Percentiles rank a stretch among this genome's conserved stretches.
These are phyloP conservation scores for Cutaneotrichosporon cutaneum DNA, from an alignment of 1,284 basidiomycete genomes.

Conservation along the genomic window DNA sequence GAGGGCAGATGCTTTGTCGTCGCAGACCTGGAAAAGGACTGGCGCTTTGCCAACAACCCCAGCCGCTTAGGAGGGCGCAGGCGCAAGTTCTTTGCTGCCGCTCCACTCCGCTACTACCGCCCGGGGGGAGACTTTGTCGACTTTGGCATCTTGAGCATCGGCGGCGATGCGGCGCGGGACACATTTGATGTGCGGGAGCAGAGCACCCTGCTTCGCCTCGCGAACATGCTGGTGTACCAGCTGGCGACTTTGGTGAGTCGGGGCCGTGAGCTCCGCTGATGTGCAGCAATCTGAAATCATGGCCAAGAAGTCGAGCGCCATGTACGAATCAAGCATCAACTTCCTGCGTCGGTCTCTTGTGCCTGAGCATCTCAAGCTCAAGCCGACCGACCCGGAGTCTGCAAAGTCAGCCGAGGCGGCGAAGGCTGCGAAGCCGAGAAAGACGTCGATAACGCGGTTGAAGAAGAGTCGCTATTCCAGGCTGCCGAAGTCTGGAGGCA, in stretches of 20 bases:
- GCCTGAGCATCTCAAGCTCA: slow-evolving; percentile 23
- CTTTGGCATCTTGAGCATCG: slow-evolving; percentile 42
- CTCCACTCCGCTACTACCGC: slow-evolving; percentile 36
- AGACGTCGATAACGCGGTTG: neutral
- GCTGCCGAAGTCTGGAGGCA: neutral
- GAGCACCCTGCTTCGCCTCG: slow-evolving; percentile 39
- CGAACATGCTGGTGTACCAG: slow-evolving; percentile 50
- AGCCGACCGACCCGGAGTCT: neutral
- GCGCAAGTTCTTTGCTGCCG: slow-evolving; percentile 38
- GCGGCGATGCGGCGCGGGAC: slow-evolving; percentile 30
- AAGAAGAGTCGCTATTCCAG: neutral
- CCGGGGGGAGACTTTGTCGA: slow-evolving; percentile 30
- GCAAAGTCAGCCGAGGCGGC: neutral
- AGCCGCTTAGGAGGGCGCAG: neutral
- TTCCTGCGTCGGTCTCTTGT: slow-evolving; percentile 43
- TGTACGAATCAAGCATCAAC: slow-evolving; percentile 44
- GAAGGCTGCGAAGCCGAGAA: neutral
- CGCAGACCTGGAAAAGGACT: slow-evolving; percentile 37
- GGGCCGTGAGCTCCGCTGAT: neutral
- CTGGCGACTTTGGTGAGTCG: slow-evolving; percentile 39
- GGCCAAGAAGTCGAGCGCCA: slow-evolving; percentile 33
- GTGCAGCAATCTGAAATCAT: slow-evolving; percentile 36
- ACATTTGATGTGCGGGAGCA: slow-evolving; percentile 36
- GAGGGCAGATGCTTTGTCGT: slow-evolving; percentile 34
- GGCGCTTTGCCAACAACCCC: slow-evolving; percentile 40